Base-by-base conservation (phyloP, 495 filamentous ascomycete species). In the Opeltia flavorubescens region DNA sequence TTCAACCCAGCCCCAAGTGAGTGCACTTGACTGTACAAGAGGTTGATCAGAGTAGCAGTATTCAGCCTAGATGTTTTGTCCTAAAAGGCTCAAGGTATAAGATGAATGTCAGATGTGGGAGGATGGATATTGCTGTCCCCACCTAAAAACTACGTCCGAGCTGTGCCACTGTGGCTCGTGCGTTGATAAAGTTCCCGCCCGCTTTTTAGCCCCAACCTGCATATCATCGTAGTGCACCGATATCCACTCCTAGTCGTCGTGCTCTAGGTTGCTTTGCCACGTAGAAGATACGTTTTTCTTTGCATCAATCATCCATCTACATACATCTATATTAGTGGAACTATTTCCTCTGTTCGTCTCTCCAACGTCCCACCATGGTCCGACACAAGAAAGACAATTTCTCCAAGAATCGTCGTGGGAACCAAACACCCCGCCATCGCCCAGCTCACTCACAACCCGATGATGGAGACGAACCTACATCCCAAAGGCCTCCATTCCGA, bases 301-400 rank as follows among this genome's bases (percentile, higher is more conserved):
- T n/a, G n/a, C n/a, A n/a, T n/a, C n/a, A n/a, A n/a, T n/a, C n/a
- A n/a, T n/a, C n/a, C n/a, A 13, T 43, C 5, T 36, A 23, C 25
- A 13, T 25, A 38, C 13, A 23, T 47, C 23, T 17, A 26, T 17
- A 21, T 39, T 6, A 5, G 25, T 40, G 24, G 23, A 12, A 18
- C 15, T 12, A 23, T 25, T 23, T 3, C n/a, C 20, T 28, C 13
- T 4, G 4, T 3, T 18, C 30, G 12, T 20, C 21, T 12, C 28
- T 27, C 20, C 34, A 20, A 9, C 18, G 2, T 17, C 13, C 24
- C 20, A 61, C 28, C 1, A 93, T 93, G 88, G 85, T 94, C 46
- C 86, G 87, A 44, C 86, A 94, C 66, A 95, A 95, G 63, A 95
- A 95, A 68, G 87, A 95, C 65, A 77, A 77, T 59, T 83, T 85